A percentile compares a stretch with the other conserved stretches of the same genome.
phyloP scores from a whole-genome alignment of 805 yeast species.

The Candida adriatica region DNA sequence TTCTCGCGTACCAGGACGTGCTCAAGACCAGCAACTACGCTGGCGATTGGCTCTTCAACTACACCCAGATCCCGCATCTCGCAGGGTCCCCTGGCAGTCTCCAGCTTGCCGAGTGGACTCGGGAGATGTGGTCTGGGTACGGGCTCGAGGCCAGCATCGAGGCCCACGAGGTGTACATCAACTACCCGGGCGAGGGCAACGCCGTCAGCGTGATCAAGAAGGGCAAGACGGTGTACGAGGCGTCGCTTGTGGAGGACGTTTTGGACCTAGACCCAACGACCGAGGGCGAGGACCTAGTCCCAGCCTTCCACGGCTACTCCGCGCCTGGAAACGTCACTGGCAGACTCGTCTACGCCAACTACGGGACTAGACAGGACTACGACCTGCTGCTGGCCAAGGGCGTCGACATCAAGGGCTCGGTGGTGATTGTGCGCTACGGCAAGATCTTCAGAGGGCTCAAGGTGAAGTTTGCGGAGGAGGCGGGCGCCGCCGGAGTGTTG shows the following conservation, averaged over 20 bases:
- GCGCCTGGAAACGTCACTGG: conserved; percentile 73
- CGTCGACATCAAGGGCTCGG: conserved; percentile 46
- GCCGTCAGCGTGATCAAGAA: conserved; percentile 36
- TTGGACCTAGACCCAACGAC: conserved; percentile 44
- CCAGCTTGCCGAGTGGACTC: conserved; percentile 52
- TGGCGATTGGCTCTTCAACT: conserved; percentile 46
- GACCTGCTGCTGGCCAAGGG: conserved; percentile 37
- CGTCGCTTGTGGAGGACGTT: conserved; percentile 46
- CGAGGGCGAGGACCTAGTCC: conserved; percentile 40
- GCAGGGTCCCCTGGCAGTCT: conserved; percentile 43
- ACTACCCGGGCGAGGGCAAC: conserved; percentile 50
- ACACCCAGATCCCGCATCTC: conserved; percentile 48
- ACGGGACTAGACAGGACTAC: conserved; percentile 59
- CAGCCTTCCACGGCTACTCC: conserved; percentile 72
- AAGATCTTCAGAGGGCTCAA: conserved; percentile 63
- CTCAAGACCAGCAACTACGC: conserved; percentile 30
- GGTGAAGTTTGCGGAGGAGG: conserved; percentile 68
- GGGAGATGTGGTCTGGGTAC: conserved; percentile 47
- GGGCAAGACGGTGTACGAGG: conserved; percentile 32
- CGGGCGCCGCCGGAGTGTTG: conserved; percentile 60
- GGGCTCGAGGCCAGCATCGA: conserved; percentile 52
- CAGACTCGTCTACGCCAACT: conserved; percentile 58
- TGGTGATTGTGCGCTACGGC: conserved; percentile 66
- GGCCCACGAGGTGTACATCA: conserved; percentile 53
- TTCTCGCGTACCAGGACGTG: conserved; percentile 20